Base-by-base conservation (phyloP, 495 filamentous ascomycete species). In the Aspergillus egyptiacus region DNA sequence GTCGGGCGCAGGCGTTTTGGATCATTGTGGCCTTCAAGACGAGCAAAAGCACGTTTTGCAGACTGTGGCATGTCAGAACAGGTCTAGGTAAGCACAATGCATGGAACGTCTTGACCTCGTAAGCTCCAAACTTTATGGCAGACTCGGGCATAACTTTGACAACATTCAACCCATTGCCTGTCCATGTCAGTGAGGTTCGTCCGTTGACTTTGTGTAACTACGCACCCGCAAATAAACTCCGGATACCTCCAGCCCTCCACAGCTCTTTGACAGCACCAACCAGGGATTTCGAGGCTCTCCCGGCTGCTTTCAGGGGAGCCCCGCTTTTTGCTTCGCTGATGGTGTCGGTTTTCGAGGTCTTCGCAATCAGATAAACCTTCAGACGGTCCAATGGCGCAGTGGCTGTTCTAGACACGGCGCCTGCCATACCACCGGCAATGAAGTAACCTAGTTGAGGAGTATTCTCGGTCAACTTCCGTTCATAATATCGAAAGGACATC, bases 91-190 rank as follows among this genome's bases (percentile, higher is more conserved):
- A 28, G 46, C 17, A 18, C 2, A 34, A 25, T n/a, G 18, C 13
- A 53, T 40, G 11, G 46, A 28, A 32, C 8, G 31, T 56, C 64
- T n/a, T 50, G 63, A 84, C 83, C 72, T 87, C 93, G 58, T 96
- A 98, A 6, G 89, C 91, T 42, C 93, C 93, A 67, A 98, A 98
- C 52, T 85, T 93, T 57, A 98, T 95, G 27, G 93, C 93, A 5
- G 91, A 96, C 66, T 98, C 93, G 6, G 93, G 93, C 84, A 97
- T 91, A 39, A 98, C 89, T 67, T 98, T 98, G 55, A 96, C 59
- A 8, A 97, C 91, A 59, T 98, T 98, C 49, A 98, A 75, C 6
- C 93, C 93, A 61, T 98, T 98, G 23, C 93, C 93, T 96, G 56
- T 25, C n/a, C 23, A 19, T 19, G 46, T 79, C 43, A 77, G 70